Conservation (phyloP, 2,329 filamentous ascomycete species). For the Talaromyces islandicus region DNA sequence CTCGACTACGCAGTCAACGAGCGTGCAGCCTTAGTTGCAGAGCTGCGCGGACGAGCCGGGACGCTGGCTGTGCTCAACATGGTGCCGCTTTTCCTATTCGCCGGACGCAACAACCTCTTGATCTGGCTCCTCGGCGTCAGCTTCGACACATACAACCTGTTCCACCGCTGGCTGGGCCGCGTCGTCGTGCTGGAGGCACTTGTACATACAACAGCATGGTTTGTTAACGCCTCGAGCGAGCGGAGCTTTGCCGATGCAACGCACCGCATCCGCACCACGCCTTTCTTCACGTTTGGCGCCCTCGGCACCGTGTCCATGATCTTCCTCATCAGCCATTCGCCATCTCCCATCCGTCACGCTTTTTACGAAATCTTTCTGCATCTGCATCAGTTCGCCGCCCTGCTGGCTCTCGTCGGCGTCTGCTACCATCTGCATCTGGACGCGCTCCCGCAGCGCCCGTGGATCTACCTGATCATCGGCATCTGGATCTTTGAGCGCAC, state of each 20-base stretch:
- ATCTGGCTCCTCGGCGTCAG: slow-evolving; percentile 77
- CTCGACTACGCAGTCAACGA: slow-evolving; percentile 39
- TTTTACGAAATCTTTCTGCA: slow-evolving; percentile 45
- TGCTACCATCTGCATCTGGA: slow-evolving; percentile 40
- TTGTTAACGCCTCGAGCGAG: slow-evolving; percentile 56
- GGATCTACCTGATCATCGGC: slow-evolving; percentile 28
- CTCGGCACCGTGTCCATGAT: slow-evolving; percentile 38
- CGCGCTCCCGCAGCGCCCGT: slow-evolving; percentile 35
- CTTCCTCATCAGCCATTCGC: slow-evolving; percentile 38
- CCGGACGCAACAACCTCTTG: slow-evolving; percentile 87
- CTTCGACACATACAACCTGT: slow-evolving; percentile 93
- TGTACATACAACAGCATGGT: slow-evolving; percentile 70
- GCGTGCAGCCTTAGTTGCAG: slow-evolving; percentile 60
- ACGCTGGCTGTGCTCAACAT: slow-evolving; percentile 83
- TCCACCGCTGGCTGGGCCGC: slow-evolving; percentile 78
- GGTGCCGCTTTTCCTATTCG: slow-evolving; percentile 82
- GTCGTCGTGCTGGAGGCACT: slow-evolving; percentile 66
- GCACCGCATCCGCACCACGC: slow-evolving; percentile 25
- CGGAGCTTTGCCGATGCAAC: slow-evolving; percentile 27
- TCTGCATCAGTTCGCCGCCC: slow-evolving; percentile 40
- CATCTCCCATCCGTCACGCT: slow-evolving; percentile 39
- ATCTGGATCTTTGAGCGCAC: slow-evolving; percentile 40
- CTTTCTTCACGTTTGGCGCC: slow-evolving; percentile 41
- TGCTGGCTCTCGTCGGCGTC: slow-evolving; percentile 39
- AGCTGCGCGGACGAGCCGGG: slow-evolving; percentile 79